Conservation (phyloP, 192 early-diverging fungal genomes). For the Powellomyces hirtus region DNA sequence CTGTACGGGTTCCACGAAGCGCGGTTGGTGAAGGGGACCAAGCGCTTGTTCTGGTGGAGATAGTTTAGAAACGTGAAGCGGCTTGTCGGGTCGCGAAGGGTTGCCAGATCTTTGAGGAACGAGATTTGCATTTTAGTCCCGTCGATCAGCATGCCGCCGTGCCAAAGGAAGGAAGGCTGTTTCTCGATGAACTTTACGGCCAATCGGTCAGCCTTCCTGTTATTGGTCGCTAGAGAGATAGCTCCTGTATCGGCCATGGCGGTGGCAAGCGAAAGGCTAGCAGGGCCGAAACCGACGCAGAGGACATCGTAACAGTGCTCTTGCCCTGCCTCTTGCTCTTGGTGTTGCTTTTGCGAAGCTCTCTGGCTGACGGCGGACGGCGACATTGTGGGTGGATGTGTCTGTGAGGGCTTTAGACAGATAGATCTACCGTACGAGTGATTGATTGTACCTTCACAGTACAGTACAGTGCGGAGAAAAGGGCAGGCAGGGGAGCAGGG, state of each 20-base stretch:
- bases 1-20: conserved; percentile 23
- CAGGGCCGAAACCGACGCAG: conserved; percentile 31
- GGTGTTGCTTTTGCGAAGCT: neutral
- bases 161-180: conserved; percentile 23
- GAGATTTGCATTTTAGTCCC: conserved; percentile 22
- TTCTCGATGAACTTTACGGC: conserved; percentile 24
- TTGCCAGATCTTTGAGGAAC: conserved; percentile 33
- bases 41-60: conserved; percentile 19
- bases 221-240: neutral
- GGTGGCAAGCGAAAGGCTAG: conserved; percentile 24
- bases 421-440: too few species aligned
- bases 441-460: too few species aligned
- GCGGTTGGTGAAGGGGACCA: conserved; percentile 16
- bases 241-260: conserved; percentile 21
- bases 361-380: neutral
- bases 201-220: too few species aligned
- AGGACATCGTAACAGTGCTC: conserved; percentile 29
- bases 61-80: conserved; percentile 28
- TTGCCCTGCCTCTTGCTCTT: neutral
- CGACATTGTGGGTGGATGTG: neutral
- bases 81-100: conserved; percentile 25
- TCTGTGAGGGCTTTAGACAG: too few species aligned
- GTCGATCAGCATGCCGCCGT: conserved; percentile 29
- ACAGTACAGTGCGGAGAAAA: too few species aligned
- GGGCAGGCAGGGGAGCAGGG: too few species aligned